These are phyloP conservation scores for Nepenthes mirabilis DNA, from an alignment of 148 eudicot genomes.

Conservation along the genomic window DNA sequence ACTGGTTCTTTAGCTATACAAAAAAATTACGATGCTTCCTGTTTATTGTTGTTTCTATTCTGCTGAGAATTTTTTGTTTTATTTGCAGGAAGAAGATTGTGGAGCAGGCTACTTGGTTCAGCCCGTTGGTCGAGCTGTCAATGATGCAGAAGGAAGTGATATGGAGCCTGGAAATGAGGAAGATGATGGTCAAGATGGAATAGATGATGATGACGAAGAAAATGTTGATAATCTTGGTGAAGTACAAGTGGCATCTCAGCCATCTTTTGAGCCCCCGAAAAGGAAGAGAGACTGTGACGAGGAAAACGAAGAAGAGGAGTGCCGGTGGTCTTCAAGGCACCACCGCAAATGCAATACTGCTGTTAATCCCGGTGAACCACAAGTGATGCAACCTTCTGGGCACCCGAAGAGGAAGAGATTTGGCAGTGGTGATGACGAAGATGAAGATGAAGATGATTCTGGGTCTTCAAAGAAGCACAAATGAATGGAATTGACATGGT, in stretches of 20 bases:
- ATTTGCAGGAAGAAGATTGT: conserved; percentile 57
- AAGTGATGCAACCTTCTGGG: no score
- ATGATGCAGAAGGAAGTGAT: conserved; percentile 36
- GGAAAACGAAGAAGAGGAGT: conserved; percentile 17
- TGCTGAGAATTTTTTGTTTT: background rate
- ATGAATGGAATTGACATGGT: no score
- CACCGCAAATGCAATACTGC: conserved; percentile 17
- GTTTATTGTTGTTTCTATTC: background rate
- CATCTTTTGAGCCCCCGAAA: conserved; percentile 25
- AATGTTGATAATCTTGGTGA: conserved; percentile 39
- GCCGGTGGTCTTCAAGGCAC: conserved; percentile 38
- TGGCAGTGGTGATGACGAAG: no score
- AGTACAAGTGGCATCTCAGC: conserved; percentile 34
- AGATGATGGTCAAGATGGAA: conserved; percentile 33
- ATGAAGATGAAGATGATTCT: background rate
- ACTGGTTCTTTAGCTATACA: no score
- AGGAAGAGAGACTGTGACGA: conserved; percentile 34
- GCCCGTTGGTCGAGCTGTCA: conserved; percentile 41
- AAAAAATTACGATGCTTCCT: no score
- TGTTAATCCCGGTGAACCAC: no score
- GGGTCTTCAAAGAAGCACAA: background rate
- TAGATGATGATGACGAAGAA: conserved; percentile 39
- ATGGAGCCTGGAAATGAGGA: conserved; percentile 34
- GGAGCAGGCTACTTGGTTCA: conserved; percentile 69
- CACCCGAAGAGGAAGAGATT: no score